Conservation (phyloP, 148 eudicot species). For the Hydrangea macrophylla region DNA sequence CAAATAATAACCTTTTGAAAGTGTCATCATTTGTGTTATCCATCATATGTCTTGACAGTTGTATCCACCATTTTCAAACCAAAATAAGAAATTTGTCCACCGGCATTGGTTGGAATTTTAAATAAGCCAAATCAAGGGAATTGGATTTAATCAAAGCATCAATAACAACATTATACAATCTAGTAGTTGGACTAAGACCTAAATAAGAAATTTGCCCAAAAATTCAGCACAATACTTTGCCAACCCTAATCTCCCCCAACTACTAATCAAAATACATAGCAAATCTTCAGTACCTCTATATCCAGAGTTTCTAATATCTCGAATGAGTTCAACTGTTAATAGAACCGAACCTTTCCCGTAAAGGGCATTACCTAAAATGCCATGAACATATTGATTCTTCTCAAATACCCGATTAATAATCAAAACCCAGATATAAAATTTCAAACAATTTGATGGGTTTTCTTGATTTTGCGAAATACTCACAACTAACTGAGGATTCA, state of each 20-base stretch:
- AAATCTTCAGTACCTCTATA: constrained; percentile 38
- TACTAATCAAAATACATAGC: constrained; percentile 39
- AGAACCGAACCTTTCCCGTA: constrained; percentile 42
- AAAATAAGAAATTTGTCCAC: too few relatives aligned
- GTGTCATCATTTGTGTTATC: too few relatives aligned
- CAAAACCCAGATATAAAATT: constrained; percentile 50
- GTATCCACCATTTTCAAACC: too few relatives aligned
- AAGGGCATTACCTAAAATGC: constrained; percentile 28
- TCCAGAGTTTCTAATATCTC: constrained; percentile 31
- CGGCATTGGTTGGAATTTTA: constrained; percentile 49
- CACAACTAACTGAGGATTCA: too few relatives aligned
- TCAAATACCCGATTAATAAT: constrained; percentile 22
- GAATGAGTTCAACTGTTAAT: constrained; percentile 36
- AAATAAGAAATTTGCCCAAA: constrained; percentile 43
- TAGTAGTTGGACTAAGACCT: constrained; percentile 36
- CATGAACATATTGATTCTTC: constrained; percentile 26
- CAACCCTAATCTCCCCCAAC: too few relatives aligned
- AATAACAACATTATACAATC: too few relatives aligned
- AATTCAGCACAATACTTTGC: constrained; percentile 44
- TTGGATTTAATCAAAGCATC: too few relatives aligned
- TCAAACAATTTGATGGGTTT: too few relatives aligned
- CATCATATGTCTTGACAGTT: too few relatives aligned
- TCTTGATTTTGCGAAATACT: too few relatives aligned
- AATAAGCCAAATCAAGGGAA: constrained; percentile 45
- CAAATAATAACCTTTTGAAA: too few relatives aligned